Evolutionary conservation across 2,329 filamentous ascomycete genomes (phyloP), one percentile per base, ranked within the genome.

Genomic region (Cladosporium oxysporum): DNA sequence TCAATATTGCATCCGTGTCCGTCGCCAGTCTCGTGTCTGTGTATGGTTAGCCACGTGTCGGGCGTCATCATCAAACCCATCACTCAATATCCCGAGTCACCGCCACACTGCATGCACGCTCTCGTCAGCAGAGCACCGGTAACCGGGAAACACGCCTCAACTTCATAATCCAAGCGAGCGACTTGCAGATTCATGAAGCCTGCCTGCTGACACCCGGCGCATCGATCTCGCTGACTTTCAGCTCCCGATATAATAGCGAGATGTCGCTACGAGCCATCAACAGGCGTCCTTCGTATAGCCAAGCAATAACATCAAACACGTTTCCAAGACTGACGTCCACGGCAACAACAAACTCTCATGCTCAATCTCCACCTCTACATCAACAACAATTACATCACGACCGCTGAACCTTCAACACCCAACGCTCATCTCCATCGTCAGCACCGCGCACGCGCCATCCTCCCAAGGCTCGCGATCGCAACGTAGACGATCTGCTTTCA

Each of bases 171-270:
- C 28, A 31, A 57, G 29, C 29, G 28, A 33, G 31, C 53, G 53
- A 57, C 53, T 57, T 31, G 53, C 50, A 53, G 52, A 55, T 55
- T 21, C 52, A 29, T 58, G 31, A 58, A 28, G 55, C 55, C 55
- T 58, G 55, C 33, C 8, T 55, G 52, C 55, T 41, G 55, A 57
- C 52, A 21, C 28, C 18, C n/a, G 14, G 52, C 52, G 29, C 29
- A 35, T 57, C 52, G 11, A 10, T 33, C 16, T 35, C 10, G 18
- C 52, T 57, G 52, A 41, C 55, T 41, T 21, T 58, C 33, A 41
- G 55, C 23, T 18, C 21, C 33, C 55, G 31, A 41, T 28, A 31
- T 31, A 31, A 12, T 18, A 11, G 28, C 52, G 52, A 55, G 52
- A 21, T 21, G n/a, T 47, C n/a, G n/a, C 41, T 47, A 10, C 4